A percentile compares a stretch with the other conserved stretches of the same genome.
Evolutionary conservation across 768 basidiomycete genomes (phyloP).

Genomic region (Auriscalpium microsporum): DNA sequence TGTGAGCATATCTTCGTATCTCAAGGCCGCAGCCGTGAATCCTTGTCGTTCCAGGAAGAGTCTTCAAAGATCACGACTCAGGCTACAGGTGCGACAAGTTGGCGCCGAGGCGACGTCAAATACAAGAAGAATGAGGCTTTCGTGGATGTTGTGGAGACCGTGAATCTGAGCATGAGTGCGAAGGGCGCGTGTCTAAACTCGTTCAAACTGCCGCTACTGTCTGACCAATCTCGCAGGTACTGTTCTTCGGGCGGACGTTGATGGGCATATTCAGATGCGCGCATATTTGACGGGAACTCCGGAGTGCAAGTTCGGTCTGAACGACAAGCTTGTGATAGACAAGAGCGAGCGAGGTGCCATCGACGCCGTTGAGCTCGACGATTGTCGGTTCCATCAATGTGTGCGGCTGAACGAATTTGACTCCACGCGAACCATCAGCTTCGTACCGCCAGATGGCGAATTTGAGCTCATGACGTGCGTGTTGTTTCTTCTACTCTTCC

Average conservation of each 20-base stretch:
- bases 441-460: constrained; percentile 97
- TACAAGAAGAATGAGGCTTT: constrained; percentile 99
- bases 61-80: constrained; percentile 96
- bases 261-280: constrained; percentile 96
- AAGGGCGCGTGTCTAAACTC: constrained; percentile 51
- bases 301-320: constrained; percentile 97
- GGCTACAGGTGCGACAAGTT: constrained; percentile 94
- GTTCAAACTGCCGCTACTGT: background rate
- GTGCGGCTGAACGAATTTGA: constrained; percentile 94
- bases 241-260: constrained; percentile 90
- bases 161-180: constrained; percentile 95
- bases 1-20: constrained; percentile 34
- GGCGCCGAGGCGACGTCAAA: constrained; percentile 92
- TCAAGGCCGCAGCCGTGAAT: background rate
- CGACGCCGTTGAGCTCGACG: constrained; percentile 91
- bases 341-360: constrained; percentile 52
- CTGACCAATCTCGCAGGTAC: constrained; percentile 44
- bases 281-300: constrained; percentile 95
- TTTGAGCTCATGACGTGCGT: constrained; percentile 94
- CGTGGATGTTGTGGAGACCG: constrained; percentile 97
- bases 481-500: background rate
- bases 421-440: constrained; percentile 87
- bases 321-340: constrained; percentile 96
- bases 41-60: constrained; percentile 63
- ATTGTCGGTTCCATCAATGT: constrained; percentile 98